Conservation (phyloP, 2,329 filamentous ascomycete genomes). For the Paecilomyces formosus region DNA sequence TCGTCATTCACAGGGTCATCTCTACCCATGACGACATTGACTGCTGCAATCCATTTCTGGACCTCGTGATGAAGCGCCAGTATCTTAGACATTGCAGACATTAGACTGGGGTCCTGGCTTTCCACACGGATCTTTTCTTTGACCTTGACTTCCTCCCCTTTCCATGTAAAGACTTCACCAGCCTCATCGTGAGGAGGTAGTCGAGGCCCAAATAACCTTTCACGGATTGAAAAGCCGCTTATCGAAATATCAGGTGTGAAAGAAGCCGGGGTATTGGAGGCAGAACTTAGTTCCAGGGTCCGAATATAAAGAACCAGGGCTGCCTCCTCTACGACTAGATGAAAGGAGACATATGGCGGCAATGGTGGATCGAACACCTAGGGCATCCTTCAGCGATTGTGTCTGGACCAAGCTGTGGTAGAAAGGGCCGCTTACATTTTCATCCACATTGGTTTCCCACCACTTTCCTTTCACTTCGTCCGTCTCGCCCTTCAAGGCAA, state of each 20-base stretch:
- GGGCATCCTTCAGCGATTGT: background rate
- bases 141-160: slow-evolving; percentile 68
- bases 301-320: slow-evolving; percentile 63
- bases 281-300: slow-evolving; percentile 58
- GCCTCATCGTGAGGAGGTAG: slow-evolving; percentile 71
- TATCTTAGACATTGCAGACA: slow-evolving; percentile 77
- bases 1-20: slow-evolving; percentile 37
- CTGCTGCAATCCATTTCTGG: slow-evolving; percentile 59
- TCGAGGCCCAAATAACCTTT: slow-evolving; percentile 43
- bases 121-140: slow-evolving; percentile 85
- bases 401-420: slow-evolving; percentile 8
- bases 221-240: slow-evolving; percentile 51
- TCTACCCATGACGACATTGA: slow-evolving; percentile 71
- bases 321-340: slow-evolving; percentile 62
- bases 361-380: slow-evolving; percentile 56
- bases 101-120: slow-evolving; percentile 77
- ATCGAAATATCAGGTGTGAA: slow-evolving; percentile 61
- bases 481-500: slow-evolving; percentile 49
- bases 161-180: slow-evolving; percentile 66
- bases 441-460: slow-evolving; percentile 48
- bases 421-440: slow-evolving; percentile 45
- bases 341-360: slow-evolving; percentile 62
- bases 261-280: slow-evolving; percentile 54
- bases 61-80: slow-evolving; percentile 69
- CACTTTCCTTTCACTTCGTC: slow-evolving; percentile 45